phyloP scores from a whole-genome alignment of 768 basidiomycete species.

The Phanerodontia chrysosporium region DNA sequence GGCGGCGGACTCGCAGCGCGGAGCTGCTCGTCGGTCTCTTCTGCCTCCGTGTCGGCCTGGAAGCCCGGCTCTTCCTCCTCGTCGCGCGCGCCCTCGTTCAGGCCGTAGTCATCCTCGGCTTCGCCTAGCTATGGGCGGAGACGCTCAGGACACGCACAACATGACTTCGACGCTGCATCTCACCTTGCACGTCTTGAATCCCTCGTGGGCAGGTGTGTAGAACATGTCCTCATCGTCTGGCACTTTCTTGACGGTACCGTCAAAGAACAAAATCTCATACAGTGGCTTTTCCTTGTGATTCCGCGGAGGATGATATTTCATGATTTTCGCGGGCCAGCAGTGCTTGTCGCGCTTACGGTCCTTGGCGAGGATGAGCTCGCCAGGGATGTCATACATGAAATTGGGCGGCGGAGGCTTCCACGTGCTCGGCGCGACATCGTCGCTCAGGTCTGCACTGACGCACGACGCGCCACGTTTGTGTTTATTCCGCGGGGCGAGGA shows the following conservation, averaged over 20 bases:
- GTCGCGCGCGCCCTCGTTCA: constrained; percentile 25
- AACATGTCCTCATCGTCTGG: constrained; percentile 46
- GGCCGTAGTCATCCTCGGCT: constrained; percentile 45
- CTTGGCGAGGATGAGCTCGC: constrained; percentile 59
- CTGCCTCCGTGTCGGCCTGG: background rate
- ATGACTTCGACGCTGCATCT: constrained; percentile 7
- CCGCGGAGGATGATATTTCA: constrained; percentile 45
- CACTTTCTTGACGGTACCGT: constrained; percentile 38
- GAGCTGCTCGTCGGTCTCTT: constrained; percentile 21
- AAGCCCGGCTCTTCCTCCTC: constrained; percentile 22
- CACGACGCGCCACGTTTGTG: background rate
- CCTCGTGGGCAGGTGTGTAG: constrained; percentile 51
- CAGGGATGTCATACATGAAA: constrained; percentile 52
- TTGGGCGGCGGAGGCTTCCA: constrained; percentile 36
- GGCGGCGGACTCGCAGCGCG: constrained; percentile 38
- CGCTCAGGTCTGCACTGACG: constrained; percentile 4
- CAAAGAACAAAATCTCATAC: constrained; percentile 60
- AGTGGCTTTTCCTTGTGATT: constrained; percentile 34
- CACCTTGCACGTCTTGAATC: constrained; percentile 62
- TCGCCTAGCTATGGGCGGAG: constrained; percentile 44
- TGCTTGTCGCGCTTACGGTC: constrained; percentile 30
- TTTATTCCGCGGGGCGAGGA: constrained; percentile 5
- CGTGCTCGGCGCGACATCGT: constrained; percentile 9
- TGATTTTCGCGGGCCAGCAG: constrained; percentile 69
- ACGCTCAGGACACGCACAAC: background rate